phyloP scores from a whole-genome alignment of 495 filamentous ascomycete species.

The Niebla homalea region DNA sequence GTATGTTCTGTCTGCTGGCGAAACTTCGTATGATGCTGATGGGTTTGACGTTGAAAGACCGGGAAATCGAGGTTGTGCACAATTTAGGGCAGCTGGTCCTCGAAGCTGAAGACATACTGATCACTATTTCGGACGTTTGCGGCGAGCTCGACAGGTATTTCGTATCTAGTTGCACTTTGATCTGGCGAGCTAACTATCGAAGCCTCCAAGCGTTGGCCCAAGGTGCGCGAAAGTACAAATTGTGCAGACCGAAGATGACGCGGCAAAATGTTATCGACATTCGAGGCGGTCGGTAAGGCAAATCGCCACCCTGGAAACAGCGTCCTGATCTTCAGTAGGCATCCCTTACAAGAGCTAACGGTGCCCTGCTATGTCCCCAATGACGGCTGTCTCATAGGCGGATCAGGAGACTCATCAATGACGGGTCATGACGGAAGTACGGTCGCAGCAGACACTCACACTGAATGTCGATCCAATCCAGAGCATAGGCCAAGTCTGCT shows the following conservation, averaged over 20 bases:
- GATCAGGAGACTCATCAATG: slow-evolving; percentile 24
- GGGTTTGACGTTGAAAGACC: slow-evolving; percentile 39
- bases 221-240: slow-evolving; percentile 62
- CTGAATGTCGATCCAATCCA: not conserved
- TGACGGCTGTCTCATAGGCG: slow-evolving; percentile 57
- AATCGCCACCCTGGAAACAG: not conserved
- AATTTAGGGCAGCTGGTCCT: slow-evolving; percentile 60
- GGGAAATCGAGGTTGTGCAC: slow-evolving; percentile 82
- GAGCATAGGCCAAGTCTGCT: slow-evolving; percentile 52
- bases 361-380: slow-evolving; percentile 83
- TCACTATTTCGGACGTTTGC: slow-evolving; percentile 56
- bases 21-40: slow-evolving; percentile 1
- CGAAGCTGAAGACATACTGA: slow-evolving; percentile 53
- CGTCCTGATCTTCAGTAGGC: slow-evolving; percentile 30
- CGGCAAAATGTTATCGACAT: slow-evolving; percentile 62
- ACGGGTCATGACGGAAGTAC: not conserved
- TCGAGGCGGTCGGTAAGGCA: slow-evolving; percentile 54
- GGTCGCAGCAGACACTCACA: not conserved
- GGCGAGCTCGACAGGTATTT: slow-evolving; percentile 69
- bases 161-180: not conserved
- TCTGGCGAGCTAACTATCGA: slow-evolving; percentile 8
- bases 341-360: slow-evolving; percentile 78
- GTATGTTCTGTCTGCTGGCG: slow-evolving; percentile 31
- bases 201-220: slow-evolving; percentile 72
- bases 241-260: slow-evolving; percentile 57